These are phyloP conservation scores for Kwoniella dendrophila DNA, from an alignment of 768 basidiomycete genomes.

Conservation along the genomic window DNA sequence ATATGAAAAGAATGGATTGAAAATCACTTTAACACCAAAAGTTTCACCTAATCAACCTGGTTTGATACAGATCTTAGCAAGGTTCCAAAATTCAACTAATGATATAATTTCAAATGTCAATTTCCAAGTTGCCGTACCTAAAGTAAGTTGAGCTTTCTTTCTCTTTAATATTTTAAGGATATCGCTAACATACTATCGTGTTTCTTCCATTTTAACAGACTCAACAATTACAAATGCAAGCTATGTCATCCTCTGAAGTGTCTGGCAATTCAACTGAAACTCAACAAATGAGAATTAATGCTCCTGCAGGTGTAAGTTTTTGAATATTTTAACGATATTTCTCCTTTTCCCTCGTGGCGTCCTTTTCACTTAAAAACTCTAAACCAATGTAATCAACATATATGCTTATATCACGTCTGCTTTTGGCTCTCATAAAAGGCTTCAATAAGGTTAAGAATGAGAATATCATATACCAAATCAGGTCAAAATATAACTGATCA, in stretches of 20 bases:
- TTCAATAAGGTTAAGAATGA: constrained; percentile 77
- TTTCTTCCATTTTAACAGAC: constrained; percentile 62
- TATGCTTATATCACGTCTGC: too few relatives aligned
- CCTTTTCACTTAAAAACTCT: too few relatives aligned
- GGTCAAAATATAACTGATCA: constrained; percentile 83
- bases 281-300: constrained; percentile 90
- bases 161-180: too few relatives aligned
- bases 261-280: constrained; percentile 79
- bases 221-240: constrained; percentile 95
- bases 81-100: constrained; percentile 71
- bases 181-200: neutral
- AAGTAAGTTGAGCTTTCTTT: constrained; percentile 63
- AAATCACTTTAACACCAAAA: constrained; percentile 86
- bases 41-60: constrained; percentile 79
- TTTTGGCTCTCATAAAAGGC: constrained; percentile 66
- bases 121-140: constrained; percentile 97
- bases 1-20: constrained; percentile 88
- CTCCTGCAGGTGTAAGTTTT: constrained; percentile 80
- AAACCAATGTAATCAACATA: too few relatives aligned
- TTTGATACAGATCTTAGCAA: constrained; percentile 83
- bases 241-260: constrained; percentile 86
- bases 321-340: too few relatives aligned
- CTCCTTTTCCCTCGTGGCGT: neutral
- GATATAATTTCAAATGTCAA: constrained; percentile 66
- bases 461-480: constrained; percentile 71